phyloP scores from a whole-genome alignment of 495 filamentous ascomycete genomes.

The Penicillium canariense region DNA sequence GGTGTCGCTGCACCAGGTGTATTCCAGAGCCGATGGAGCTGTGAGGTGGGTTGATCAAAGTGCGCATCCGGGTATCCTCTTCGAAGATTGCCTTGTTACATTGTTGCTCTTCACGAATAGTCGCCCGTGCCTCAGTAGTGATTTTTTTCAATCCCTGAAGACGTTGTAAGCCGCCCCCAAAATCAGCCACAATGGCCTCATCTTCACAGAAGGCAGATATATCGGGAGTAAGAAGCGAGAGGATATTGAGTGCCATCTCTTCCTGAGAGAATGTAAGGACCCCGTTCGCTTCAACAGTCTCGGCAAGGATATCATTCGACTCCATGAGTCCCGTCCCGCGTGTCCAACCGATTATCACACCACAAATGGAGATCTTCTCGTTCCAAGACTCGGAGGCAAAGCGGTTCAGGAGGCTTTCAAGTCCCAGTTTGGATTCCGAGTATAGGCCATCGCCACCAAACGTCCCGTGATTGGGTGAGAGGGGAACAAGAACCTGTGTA shows the following conservation, averaged over 20 bases:
- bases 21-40: too few species aligned
- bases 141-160: constrained; percentile 85
- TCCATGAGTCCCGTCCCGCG: constrained; percentile 94
- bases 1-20: too few species aligned
- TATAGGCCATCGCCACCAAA: constrained; percentile 95
- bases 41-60: too few species aligned
- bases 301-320: constrained; percentile 90
- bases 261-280: constrained; percentile 96
- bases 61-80: constrained; percentile 70
- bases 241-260: constrained; percentile 96
- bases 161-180: constrained; percentile 92
- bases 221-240: constrained; percentile 88
- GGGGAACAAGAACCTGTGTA: constrained; percentile 86
- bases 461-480: constrained; percentile 96
- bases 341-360: constrained; percentile 96
- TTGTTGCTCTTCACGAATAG: constrained; percentile 83
- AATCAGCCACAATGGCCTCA: constrained; percentile 88
- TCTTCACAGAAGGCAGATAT: constrained; percentile 89
- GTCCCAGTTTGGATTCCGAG: constrained; percentile 83
- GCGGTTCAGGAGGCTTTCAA: constrained; percentile 92
- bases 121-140: constrained; percentile 78
- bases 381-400: constrained; percentile 96
- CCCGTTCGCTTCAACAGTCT: constrained; percentile 86
- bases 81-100: constrained; percentile 91
- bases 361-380: constrained; percentile 67